These are phyloP conservation scores for Curvularia eragrostidis DNA, from an alignment of 2,329 filamentous ascomycete genomes.

Conservation along the genomic window DNA sequence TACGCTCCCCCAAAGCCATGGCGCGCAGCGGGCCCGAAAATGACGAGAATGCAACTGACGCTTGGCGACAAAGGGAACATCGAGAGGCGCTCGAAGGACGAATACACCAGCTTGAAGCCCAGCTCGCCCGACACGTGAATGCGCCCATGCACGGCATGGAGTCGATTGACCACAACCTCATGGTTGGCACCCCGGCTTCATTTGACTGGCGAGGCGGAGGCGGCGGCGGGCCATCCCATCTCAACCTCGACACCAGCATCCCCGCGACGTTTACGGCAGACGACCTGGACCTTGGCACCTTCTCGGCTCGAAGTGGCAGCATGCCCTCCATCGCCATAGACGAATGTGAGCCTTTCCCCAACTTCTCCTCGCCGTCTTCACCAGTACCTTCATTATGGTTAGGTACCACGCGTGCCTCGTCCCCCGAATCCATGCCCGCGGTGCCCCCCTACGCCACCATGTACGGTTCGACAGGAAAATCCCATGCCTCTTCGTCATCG, in stretches of 20 bases:
- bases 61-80: conserved; percentile 38
- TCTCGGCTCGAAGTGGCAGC: conserved; percentile 35
- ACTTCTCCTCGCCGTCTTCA: conserved; percentile 39
- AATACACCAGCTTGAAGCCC: conserved; percentile 49
- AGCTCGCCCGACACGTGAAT: conserved; percentile 45
- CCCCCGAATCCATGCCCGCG: conserved; percentile 40
- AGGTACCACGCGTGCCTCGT: conserved; percentile 47
- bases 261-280: conserved; percentile 32
- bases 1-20: conserved; percentile 20
- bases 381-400: conserved; percentile 49
- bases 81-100: conserved; percentile 46
- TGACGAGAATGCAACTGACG: conserved; percentile 18
- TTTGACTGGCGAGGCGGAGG: conserved; percentile 40
- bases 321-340: conserved; percentile 48
- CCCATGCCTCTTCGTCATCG: conserved; percentile 30
- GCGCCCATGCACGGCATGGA: conserved; percentile 49
- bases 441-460: conserved; percentile 31
- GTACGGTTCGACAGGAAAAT: conserved; percentile 25
- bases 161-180: conserved; percentile 37
- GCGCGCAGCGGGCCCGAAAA: conserved; percentile 20
- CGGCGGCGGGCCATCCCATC: conserved; percentile 29
- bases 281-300: conserved; percentile 33
- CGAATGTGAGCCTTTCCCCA: conserved; percentile 46
- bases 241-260: conserved; percentile 40
- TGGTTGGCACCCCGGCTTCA: conserved; percentile 35